Percentiles rank a stretch among this genome's conserved stretches.
Conservation (phyloP, 2,329 filamentous ascomycete genomes). For the Fusarium coicis region DNA sequence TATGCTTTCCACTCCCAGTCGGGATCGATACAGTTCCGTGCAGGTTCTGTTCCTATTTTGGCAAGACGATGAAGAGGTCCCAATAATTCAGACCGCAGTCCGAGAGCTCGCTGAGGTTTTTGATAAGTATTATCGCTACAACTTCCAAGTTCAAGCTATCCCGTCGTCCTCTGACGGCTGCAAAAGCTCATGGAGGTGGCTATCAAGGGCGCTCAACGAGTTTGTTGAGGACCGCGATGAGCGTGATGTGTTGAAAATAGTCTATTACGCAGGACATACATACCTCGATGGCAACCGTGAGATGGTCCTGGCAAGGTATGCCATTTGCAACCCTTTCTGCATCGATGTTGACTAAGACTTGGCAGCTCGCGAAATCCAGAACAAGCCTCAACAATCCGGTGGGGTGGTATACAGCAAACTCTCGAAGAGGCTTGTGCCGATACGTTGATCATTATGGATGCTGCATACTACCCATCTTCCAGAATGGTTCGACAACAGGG, state of each 20-base stretch:
- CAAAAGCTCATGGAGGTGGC: constrained; percentile 64
- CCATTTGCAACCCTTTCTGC: not conserved
- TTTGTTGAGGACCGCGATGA: constrained; percentile 65
- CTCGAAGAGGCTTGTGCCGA: constrained; percentile 67
- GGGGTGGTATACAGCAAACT: constrained; percentile 66
- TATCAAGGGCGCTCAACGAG: constrained; percentile 61
- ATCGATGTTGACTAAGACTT: constrained; percentile 29
- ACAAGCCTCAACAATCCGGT: constrained; percentile 61
- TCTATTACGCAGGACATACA: constrained; percentile 67
- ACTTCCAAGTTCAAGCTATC: constrained; percentile 60
- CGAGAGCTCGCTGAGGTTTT: constrained; percentile 63
- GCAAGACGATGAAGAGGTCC: constrained; percentile 63
- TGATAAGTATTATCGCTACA: constrained; percentile 63
- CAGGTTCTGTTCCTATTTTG: constrained; percentile 66
- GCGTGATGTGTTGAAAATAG: constrained; percentile 67
- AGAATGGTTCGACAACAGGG: constrained; percentile 63
- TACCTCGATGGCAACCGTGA: constrained; percentile 66
- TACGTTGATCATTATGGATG: constrained; percentile 68
- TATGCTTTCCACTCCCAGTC: constrained; percentile 61
- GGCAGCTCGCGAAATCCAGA: constrained; percentile 59
- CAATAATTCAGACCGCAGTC: constrained; percentile 54
- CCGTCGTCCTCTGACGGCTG: constrained; percentile 59
- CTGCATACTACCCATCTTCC: constrained; percentile 66
- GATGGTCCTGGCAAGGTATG: constrained; percentile 67
- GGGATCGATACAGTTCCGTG: constrained; percentile 64